phyloP scores from a whole-genome alignment of 169 alveolate species.

The Neospora caninum region DNA sequence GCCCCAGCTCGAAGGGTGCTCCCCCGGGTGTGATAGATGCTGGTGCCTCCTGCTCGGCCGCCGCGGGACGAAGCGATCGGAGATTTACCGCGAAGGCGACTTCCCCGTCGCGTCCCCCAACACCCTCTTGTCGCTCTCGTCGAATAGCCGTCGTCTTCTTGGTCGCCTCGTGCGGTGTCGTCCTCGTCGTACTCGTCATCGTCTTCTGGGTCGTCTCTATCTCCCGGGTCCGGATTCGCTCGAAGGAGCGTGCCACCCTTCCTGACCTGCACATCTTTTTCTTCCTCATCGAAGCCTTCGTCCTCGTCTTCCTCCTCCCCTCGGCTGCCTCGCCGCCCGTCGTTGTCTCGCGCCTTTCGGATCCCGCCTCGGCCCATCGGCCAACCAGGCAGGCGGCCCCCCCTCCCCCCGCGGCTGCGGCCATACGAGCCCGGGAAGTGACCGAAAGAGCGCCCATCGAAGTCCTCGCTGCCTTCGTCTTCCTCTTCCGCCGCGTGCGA shows the following conservation, averaged over 20 bases:
- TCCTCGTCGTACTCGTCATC: background rate
- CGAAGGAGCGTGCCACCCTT: background rate
- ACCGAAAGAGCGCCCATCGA: background rate
- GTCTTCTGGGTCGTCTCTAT: background rate
- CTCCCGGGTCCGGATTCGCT: background rate
- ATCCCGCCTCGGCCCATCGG: background rate
- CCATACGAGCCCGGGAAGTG: background rate
- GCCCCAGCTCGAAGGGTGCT: background rate
- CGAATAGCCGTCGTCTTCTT: background rate
- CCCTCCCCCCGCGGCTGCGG: background rate
- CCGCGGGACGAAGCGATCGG: background rate
- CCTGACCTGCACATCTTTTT: background rate
- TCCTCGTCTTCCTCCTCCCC: conserved; percentile 1
- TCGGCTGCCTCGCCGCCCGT: background rate
- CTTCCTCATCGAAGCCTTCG: background rate
- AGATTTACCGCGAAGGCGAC: background rate
- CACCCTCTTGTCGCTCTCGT: background rate
- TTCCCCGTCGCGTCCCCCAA: background rate
- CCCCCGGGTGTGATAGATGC: conserved; percentile 6
- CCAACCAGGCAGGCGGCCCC: background rate
- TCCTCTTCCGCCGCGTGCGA: background rate
- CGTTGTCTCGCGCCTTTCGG: background rate
- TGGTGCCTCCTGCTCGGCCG: background rate
- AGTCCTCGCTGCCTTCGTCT: background rate
- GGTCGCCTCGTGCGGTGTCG: background rate